Evolutionary conservation across 352 stramenopile species (phyloP), one percentile per base, ranked within the genome.

Genomic region (Phytophthora syringae): DNA sequence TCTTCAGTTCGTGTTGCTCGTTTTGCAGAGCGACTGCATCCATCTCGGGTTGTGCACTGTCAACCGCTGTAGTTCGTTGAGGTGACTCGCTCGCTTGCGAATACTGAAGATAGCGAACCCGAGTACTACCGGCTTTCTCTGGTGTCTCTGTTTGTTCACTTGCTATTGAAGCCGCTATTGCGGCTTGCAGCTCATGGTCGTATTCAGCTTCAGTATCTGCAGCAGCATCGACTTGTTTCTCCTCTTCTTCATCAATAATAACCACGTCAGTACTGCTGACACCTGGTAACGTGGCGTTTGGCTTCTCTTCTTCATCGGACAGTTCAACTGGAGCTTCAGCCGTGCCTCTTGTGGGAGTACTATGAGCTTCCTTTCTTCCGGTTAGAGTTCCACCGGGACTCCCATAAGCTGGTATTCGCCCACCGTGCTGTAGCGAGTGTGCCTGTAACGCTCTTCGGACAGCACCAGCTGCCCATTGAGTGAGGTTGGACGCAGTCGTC

Each of bases 391-490:
- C 34, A 47, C 43, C 21, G 30, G 52, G 48, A 39, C 45, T 60
- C 62, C 52, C 64, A 48, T 52, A 21, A 57, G 34, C 30, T 24
- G 28, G 51, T 47, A 59, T 18, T 28, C 34, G 59, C 40, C 52
- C 54, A 40, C 68, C 70, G 59, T 83, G 67, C n/a, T 80, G 75
- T 36, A 72, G 61, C 24, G 77, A 81, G 57, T 95, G 86, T 27
- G 89, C 68, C 61, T 84, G 77, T 30, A 93, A 59, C 40, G 87
- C 87, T 50, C 84, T 76, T 45, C 85, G 74, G 0, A 95, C 85
- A 36, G 87, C 87, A 45, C 87, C 87, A 43, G 86, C 87, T 45
- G 87, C 85, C 87, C 87, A 95, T 84, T 95, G 87, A 75, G 87
- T 95, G 15, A 95, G 73, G 52, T 95, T 95, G 0, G 87, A 92